A percentile compares a stretch with the other conserved stretches of the same genome.
phyloP scores from a whole-genome alignment of 2,329 filamentous ascomycete genomes.

The Fusarium nelsonii region DNA sequence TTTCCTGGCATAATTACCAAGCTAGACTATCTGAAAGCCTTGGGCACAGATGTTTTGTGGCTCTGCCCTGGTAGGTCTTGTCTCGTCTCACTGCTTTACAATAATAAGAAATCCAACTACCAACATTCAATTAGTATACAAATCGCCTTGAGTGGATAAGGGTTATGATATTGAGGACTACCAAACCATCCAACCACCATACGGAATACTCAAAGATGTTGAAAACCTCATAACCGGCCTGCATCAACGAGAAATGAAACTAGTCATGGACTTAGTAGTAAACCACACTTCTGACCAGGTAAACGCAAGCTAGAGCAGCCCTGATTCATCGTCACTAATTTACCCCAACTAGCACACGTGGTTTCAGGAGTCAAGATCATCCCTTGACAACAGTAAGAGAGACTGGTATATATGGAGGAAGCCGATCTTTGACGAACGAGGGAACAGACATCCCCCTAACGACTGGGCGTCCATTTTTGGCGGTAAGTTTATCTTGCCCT shows the following conservation, averaged over 20 bases:
- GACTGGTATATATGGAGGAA: slow-evolving; percentile 75
- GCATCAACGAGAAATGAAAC: slow-evolving; percentile 27
- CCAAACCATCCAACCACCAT: slow-evolving; percentile 37
- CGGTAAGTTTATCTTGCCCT: neutral
- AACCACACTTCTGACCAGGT: slow-evolving; percentile 38
- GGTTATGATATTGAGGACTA: slow-evolving; percentile 42
- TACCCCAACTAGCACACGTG: slow-evolving; percentile 18
- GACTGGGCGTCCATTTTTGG: neutral
- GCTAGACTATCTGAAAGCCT: slow-evolving; percentile 57
- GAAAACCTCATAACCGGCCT: slow-evolving; percentile 33
- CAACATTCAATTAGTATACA: slow-evolving; percentile 7
- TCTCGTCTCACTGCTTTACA: slow-evolving; percentile 26
- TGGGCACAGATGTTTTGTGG: slow-evolving; percentile 38
- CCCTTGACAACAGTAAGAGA: slow-evolving; percentile 29
- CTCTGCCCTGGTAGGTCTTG: neutral
- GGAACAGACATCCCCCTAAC: neutral
- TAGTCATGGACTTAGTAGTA: slow-evolving; percentile 40
- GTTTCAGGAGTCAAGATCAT: slow-evolving; percentile 35
- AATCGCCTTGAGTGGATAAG: slow-evolving; percentile 40
- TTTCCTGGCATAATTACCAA: slow-evolving; percentile 65
- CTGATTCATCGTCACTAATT: no score
- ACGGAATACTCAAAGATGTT: slow-evolving; percentile 38
- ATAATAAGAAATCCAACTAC: no score
- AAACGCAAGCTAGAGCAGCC: no score
- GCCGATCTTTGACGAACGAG: slow-evolving; percentile 43